Base-by-base conservation (phyloP, 352 stramenopile genomes). In the Pythium oligandrum region DNA sequence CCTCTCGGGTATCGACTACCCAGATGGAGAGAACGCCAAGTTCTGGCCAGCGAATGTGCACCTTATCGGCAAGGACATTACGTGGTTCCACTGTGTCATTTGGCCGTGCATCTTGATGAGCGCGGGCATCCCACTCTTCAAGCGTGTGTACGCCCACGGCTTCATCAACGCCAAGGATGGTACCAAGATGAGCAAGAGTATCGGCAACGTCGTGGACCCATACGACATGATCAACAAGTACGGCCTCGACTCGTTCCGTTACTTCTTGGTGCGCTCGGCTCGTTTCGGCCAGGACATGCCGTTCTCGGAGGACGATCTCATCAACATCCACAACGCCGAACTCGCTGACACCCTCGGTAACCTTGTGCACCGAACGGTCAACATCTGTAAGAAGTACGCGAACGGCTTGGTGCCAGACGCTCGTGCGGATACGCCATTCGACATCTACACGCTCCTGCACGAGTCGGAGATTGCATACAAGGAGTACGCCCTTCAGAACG, bases 91-190 rank as follows among this genome's bases (percentile, higher is more conserved):
- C 81, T 89, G 90, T 32, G 91, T 99, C 10, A 99, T 99, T 71
- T 99, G 97, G 97, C 97, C 97, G n/a, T 98, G 93, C 74, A 98
- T 99, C 39, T 78, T 99, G 47, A 98, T 99, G 93, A 98, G 87
- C 53, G 91, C 93, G 34, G 96, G 79, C 32, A 78, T 99, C 38
- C 88, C 94, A 32, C 70, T 98, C 50, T 96, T 97, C 2, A 92
- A 96, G 69, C 76, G 85, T 26, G 78, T 99, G 46, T 98, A 98
- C 68, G 96, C 96, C 6, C 97, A 99, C 71, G 97, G 95, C 46
- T 99, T 98, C 74, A 98, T 98, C 74, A 94, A 94, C 68, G 98
- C 97, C 17, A 98, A 98, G 68, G 95, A 99, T 59, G 95, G 96
- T 31, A 92, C 96, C 56, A 99, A 99, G 80, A 99, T 99, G 75